Conservation (phyloP, 306 rosid genomes). For the Acacia acuminata region DNA sequence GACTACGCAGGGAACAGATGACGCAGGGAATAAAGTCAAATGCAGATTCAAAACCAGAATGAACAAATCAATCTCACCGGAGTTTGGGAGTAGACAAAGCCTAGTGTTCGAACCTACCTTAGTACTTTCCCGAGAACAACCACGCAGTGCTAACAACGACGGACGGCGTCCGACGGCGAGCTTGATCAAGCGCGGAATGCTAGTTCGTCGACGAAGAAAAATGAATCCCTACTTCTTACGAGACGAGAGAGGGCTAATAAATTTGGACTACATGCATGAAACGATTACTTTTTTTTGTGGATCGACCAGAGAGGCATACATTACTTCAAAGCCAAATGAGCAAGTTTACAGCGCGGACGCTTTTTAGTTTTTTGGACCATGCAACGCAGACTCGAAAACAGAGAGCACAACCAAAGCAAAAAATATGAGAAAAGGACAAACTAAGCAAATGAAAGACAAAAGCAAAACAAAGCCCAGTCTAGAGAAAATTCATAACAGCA, state of each 20-base stretch:
- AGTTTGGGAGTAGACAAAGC: background rate
- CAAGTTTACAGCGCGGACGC: too few species aligned
- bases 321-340: too few species aligned
- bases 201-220: background rate
- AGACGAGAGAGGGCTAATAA: background rate
- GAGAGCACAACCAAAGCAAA: too few species aligned
- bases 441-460: too few species aligned
- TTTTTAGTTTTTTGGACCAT: too few species aligned
- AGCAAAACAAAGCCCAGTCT: background rate
- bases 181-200: background rate
- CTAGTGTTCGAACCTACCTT: background rate
- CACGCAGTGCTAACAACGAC: background rate
- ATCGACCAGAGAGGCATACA: too few species aligned
- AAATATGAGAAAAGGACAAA: too few species aligned
- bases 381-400: too few species aligned
- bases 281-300: background rate
- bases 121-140: background rate
- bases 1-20: background rate
- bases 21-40: background rate
- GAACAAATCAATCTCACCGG: background rate
- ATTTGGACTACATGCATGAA: background rate
- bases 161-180: background rate
- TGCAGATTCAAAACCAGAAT: background rate
- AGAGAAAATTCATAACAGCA: too few species aligned
- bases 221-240: background rate